Conservation (phyloP, 1,139 yeast species). For the Magnusiomyces suaveolens region DNA sequence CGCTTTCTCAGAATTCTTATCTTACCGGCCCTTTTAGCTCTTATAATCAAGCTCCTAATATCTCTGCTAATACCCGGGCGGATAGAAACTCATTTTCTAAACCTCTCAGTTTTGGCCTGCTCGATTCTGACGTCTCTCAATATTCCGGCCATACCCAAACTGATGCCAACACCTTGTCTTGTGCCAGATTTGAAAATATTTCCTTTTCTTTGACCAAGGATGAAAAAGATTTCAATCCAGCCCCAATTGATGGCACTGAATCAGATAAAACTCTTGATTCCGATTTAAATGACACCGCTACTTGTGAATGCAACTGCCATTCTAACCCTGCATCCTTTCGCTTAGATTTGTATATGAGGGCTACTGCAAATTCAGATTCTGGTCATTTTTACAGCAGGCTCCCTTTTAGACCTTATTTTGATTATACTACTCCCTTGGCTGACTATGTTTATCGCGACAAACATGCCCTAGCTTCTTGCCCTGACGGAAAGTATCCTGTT, state of each 20-base stretch:
- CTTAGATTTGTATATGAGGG: conserved; percentile 1
- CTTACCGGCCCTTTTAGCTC: not conserved
- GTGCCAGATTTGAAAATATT: not conserved
- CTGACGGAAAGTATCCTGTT: not conserved
- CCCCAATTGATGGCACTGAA: conserved; percentile 9
- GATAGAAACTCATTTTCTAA: not conserved
- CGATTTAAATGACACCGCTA: not conserved
- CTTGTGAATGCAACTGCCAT: conserved; percentile 2
- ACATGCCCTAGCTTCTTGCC: not conserved
- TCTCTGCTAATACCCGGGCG: not conserved
- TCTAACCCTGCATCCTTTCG: not conserved
- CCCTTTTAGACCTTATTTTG: conserved; percentile 3
- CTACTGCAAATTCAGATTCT: not conserved
- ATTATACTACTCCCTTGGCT: not conserved
- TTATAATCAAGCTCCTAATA: not conserved
- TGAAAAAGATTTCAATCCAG: not conserved
- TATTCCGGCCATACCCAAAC: too few species aligned
- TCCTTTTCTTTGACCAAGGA: not conserved
- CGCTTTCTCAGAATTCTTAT: not conserved
- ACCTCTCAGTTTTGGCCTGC: not conserved
- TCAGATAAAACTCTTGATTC: conserved; percentile 15
- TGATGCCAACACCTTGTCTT: too few species aligned
- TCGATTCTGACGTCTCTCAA: not conserved
- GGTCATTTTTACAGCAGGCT: not conserved
- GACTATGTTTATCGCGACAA: not conserved